Percentiles rank a stretch among this genome's conserved stretches.
Evolutionary conservation across 192 early-diverging fungal genomes (phyloP).

Genomic region (Coemansia pectinata): DNA sequence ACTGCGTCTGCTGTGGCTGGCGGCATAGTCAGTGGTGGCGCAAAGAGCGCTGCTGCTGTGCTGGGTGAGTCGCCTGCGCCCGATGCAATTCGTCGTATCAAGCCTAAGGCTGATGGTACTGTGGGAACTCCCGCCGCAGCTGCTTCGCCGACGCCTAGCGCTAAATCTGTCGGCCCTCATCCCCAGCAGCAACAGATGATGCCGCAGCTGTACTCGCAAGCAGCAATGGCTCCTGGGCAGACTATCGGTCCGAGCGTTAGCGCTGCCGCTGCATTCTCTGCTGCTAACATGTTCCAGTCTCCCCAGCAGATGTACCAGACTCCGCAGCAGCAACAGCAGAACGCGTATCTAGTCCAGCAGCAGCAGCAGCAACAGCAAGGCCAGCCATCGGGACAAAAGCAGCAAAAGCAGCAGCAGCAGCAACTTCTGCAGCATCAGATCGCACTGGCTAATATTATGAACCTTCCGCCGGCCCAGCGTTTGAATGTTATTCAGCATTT

Average conservation of each 20-base stretch:
- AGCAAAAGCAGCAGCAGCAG: slow-evolving; percentile 16
- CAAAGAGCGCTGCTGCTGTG: not conserved
- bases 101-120: slow-evolving; percentile 34
- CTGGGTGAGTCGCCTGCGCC: slow-evolving; percentile 16
- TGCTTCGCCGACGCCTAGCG: slow-evolving; percentile 45
- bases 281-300: slow-evolving; percentile 20
- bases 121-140: not conserved
- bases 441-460: slow-evolving; percentile 5
- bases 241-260: slow-evolving; percentile 6
- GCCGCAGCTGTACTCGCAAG: slow-evolving; percentile 3
- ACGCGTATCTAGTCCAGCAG: slow-evolving; percentile 4
- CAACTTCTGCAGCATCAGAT: slow-evolving; percentile 22
- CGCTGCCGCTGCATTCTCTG: not conserved
- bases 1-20: not conserved
- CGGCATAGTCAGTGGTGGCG: no score
- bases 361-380: slow-evolving; percentile 14
- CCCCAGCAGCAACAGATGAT: not conserved
- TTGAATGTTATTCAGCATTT: slow-evolving; percentile 33
- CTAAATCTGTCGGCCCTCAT: slow-evolving; percentile 16
- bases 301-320: slow-evolving; percentile 5
- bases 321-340: slow-evolving; percentile 16
- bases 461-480: slow-evolving; percentile 23
- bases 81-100: slow-evolving; percentile 29
- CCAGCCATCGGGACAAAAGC: slow-evolving; percentile 1
- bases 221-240: not conserved